Percentiles rank a stretch among this genome's conserved stretches.
These are phyloP conservation scores for Leccinellum albellum DNA, from an alignment of 768 basidiomycete genomes.

Conservation along the genomic window DNA sequence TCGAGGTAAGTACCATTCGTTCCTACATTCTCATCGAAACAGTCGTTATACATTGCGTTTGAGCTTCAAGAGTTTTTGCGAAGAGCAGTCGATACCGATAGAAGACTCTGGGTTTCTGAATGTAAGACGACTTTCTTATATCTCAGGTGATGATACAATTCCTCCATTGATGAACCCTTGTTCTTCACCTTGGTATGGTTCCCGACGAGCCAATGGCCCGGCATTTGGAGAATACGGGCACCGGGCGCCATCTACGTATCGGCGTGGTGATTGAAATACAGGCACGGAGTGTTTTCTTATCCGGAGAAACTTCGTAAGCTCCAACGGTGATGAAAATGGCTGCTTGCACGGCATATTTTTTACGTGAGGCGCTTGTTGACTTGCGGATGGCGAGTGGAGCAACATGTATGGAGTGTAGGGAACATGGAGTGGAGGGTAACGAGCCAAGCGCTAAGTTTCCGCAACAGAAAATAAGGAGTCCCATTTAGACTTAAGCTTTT, in stretches of 20 bases:
- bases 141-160: not conserved
- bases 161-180: not conserved
- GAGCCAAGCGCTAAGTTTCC: slow-evolving; percentile 1
- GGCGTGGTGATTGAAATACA: not conserved
- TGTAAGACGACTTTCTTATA: slow-evolving; percentile 10
- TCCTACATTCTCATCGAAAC: slow-evolving; percentile 16
- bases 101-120: not conserved
- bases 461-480: slow-evolving; percentile 1
- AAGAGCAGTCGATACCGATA: not conserved
- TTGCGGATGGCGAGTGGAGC: not conserved
- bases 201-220: slow-evolving; percentile 15
- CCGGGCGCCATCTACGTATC: not conserved
- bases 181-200: slow-evolving; percentile 13
- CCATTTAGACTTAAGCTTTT: not conserved
- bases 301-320: not conserved
- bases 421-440: not conserved
- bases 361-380: not conserved
- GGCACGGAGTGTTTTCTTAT: not conserved
- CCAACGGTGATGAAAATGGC: slow-evolving; percentile 3
- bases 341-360: not conserved
- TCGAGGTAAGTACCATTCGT: not conserved
- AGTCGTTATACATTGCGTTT: slow-evolving; percentile 7
- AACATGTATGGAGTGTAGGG: not conserved
- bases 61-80: not conserved
- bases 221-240: slow-evolving; percentile 1